phyloP scores from a whole-genome alignment of 805 yeast genomes.

The Candida morakotiae region DNA sequence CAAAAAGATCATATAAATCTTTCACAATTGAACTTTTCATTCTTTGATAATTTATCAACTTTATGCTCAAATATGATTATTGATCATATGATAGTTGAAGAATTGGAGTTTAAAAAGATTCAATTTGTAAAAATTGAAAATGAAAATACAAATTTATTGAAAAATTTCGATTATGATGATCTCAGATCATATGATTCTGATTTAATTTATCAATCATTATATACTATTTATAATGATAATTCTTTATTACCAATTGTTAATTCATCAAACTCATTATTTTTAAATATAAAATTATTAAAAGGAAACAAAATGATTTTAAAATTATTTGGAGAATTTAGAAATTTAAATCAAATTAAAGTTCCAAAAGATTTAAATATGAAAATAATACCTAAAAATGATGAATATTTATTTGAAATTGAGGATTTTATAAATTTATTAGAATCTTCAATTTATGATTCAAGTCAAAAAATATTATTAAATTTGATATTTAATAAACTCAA shows the following conservation, averaged over 20 bases:
- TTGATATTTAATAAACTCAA: constrained; percentile 26
- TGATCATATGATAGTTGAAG: constrained; percentile 51
- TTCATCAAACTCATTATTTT: constrained; percentile 29
- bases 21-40: constrained; percentile 18
- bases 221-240: constrained; percentile 20
- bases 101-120: constrained; percentile 38
- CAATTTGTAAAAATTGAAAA: constrained; percentile 24
- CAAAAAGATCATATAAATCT: constrained; percentile 6
- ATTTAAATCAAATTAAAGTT: constrained; percentile 17
- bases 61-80: constrained; percentile 45
- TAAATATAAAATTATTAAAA: constrained; percentile 23
- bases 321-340: constrained; percentile 22
- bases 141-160: constrained; percentile 16
- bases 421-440: constrained; percentile 24
- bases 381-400: constrained; percentile 18
- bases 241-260: constrained; percentile 29
- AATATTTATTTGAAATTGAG: constrained; percentile 24
- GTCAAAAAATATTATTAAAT: constrained; percentile 16
- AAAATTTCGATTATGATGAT: constrained; percentile 8
- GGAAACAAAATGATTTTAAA: constrained; percentile 22
- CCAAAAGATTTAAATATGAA: constrained; percentile 15
- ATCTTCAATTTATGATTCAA: constrained; percentile 14
- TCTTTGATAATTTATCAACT: constrained; percentile 37
- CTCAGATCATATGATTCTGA: constrained; percentile 6
- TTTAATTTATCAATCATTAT: constrained; percentile 19